Evolutionary conservation across 768 basidiomycete species (phyloP), one percentile per base, ranked within the genome.

Genomic region (Rhizopogon roseolus): DNA sequence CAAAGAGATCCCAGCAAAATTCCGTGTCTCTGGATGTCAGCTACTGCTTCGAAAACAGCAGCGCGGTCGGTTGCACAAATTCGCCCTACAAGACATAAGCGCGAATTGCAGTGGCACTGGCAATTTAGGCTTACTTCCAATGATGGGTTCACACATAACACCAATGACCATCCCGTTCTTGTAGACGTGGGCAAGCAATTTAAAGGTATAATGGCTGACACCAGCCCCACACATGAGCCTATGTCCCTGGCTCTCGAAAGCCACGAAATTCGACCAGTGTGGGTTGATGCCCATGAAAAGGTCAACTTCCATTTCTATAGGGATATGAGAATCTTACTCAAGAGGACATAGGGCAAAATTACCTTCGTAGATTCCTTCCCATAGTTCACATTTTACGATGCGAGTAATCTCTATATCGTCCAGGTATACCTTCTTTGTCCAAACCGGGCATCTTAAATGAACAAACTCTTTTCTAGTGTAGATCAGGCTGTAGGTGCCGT

Each of bases 391-490:
- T 27, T 42, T 37, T 16, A 13, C 17, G 22, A 70, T 59, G 25
- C 67, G 65, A 10, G 67, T 67, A 37, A 70, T 3, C 57, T 68
- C 69, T 5, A 71, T 70, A 41, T 69, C 65, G 41, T 61, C 57
- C 40, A 68, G 16, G 29, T 71, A 63, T 9, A 65, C 65, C 69
- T 68, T 67, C 60, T 68, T 69, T 37, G 66, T 67, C 67, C 67
- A 71, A 56, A 71, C 64, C 2, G 45, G 53, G 27, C 58, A 61
- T 28, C 62, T 49, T 22, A 48, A 16, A 36, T 51, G 50, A 9
- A 70, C 25, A 28, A 60, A 49, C 28, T 25, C 57, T 27, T 62
- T 68, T 41, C 63, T 62, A 44, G 16, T 56, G 48, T 69, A 71
- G n/a, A 60, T 56, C 42, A 71, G 49, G 14, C 60, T 60, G 38